Conservation (phyloP, 768 basidiomycete genomes). For the Dentipellis fragilis region DNA sequence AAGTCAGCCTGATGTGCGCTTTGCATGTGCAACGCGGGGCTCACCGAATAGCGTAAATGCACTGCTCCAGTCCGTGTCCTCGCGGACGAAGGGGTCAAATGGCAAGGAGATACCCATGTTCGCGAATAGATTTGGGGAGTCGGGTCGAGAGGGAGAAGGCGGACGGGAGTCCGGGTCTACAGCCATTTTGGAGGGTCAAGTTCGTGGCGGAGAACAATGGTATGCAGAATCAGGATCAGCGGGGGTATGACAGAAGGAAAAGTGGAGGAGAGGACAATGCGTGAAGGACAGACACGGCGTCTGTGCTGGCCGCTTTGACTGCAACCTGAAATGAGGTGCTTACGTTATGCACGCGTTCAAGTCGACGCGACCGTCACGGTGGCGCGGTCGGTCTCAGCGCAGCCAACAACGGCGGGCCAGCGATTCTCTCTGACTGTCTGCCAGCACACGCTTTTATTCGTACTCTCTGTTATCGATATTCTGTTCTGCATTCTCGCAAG, state of each 20-base stretch:
- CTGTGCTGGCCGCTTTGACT: background rate
- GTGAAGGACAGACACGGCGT: background rate
- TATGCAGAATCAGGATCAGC: background rate
- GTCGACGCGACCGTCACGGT: background rate
- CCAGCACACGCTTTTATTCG: no score
- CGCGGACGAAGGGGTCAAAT: constrained; percentile 66
- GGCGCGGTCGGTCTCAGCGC: background rate
- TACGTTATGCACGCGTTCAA: background rate
- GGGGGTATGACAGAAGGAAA: background rate
- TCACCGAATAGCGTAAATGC: constrained; percentile 81
- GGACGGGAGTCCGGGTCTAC: constrained; percentile 20
- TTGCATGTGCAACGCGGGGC: constrained; percentile 12
- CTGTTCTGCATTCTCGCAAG: background rate
- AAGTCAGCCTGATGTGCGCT: background rate
- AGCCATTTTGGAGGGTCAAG: background rate
- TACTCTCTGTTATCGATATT: background rate
- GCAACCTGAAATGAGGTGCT: background rate
- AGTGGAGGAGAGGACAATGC: background rate
- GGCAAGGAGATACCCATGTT: constrained; percentile 47
- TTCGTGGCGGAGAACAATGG: background rate
- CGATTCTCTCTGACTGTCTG: no score
- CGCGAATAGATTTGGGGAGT: constrained; percentile 18
- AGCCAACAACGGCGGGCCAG: no score
- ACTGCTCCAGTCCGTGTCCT: constrained; percentile 70
- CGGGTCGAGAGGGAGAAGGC: constrained; percentile 22